Base-by-base conservation (phyloP, 257 asterid species). In the Cordia subcordata region DNA sequence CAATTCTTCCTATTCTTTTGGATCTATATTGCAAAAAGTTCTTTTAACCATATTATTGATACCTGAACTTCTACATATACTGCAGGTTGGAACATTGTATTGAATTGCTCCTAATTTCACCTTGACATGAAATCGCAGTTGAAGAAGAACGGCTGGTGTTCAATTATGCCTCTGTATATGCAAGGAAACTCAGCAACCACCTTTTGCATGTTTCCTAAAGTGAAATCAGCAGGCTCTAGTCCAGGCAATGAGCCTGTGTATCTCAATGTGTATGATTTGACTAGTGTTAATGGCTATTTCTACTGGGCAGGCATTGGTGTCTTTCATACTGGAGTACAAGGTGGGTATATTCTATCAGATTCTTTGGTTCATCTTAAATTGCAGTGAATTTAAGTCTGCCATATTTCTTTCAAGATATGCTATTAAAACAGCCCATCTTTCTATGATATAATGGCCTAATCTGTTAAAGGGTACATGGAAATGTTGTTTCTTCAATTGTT, bases 241-340 rank as follows among this genome's bases (percentile, higher is more conserved):
- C 77, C 83, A 18, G 76, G 81, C 22, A 66, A 69, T 33, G 57
- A 79, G 33, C 87, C 93, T 10, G 89, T 90, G 66, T 90, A 76
- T 79, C 91, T 90, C 46, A 90, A 90, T 54, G 89, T 90, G 16
- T 87, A 90, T 10, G 97, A 90, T 55, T 72, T 90, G 82, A 83
- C 95, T 49, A 73, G 87, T 12, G 33, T 72, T 49, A 90, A 87
- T 63, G 91, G 88, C 67, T 90, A 83, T 54, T 56, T 87, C 64
- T 87, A 78, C 65, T 90, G 97, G 97, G 94, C 94, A 62, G 97
- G 97, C 47, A 57, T 90, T 58, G 96, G 97, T 9, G 77, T 81
- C 68, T 90, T 87, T 71, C 97, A 90, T 79, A 81, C 96, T 14
- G 97, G 95, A n/a, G 77, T 90, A 12, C 88, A 90, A 83, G 97